A percentile compares a stretch with the other conserved stretches of the same genome.
Conservation (phyloP, 805 yeast species). For the Starmerella asiatica region DNA sequence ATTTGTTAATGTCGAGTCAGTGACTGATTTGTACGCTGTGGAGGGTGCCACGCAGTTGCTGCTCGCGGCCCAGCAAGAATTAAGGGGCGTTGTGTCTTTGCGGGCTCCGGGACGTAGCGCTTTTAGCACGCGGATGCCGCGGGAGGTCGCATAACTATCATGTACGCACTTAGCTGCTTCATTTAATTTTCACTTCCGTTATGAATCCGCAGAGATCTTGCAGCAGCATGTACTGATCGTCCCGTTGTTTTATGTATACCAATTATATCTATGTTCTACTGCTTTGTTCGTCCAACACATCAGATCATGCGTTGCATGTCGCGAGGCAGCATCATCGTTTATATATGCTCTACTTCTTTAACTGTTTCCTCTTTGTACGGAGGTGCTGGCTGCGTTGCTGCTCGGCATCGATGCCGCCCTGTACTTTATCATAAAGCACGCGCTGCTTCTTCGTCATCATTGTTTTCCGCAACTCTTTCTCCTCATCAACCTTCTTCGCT, state of each 20-base stretch:
- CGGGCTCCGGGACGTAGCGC: constrained; percentile 62
- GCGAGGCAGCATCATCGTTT: too few species aligned
- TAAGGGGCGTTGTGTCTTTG: constrained; percentile 54
- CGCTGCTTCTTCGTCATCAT: constrained; percentile 98
- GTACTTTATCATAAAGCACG: constrained; percentile 88
- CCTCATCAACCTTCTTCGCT: constrained; percentile 51
- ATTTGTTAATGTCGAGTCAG: constrained; percentile 52
- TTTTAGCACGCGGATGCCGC: constrained; percentile 61
- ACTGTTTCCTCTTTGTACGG: constrained; percentile 45
- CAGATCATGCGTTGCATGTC: too few species aligned
- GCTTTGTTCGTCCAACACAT: too few species aligned
- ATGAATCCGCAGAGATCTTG: neutral
- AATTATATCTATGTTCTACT: neutral
- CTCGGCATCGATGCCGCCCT: constrained; percentile 74
- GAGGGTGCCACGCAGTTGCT: constrained; percentile 53
- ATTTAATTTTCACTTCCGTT: neutral
- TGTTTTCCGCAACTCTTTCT: constrained; percentile 81
- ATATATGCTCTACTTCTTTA: constrained; percentile 15
- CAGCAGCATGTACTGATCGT: neutral
- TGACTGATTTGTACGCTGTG: constrained; percentile 63
- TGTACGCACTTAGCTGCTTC: neutral
- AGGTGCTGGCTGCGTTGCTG: constrained; percentile 62
- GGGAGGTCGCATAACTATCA: too few species aligned
- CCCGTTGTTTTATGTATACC: neutral
- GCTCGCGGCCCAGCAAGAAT: constrained; percentile 46